A percentile compares a stretch with the other conserved stretches of the same genome.
Evolutionary conservation across 768 basidiomycete species (phyloP).

Genomic region (Antrodiella citrinella): DNA sequence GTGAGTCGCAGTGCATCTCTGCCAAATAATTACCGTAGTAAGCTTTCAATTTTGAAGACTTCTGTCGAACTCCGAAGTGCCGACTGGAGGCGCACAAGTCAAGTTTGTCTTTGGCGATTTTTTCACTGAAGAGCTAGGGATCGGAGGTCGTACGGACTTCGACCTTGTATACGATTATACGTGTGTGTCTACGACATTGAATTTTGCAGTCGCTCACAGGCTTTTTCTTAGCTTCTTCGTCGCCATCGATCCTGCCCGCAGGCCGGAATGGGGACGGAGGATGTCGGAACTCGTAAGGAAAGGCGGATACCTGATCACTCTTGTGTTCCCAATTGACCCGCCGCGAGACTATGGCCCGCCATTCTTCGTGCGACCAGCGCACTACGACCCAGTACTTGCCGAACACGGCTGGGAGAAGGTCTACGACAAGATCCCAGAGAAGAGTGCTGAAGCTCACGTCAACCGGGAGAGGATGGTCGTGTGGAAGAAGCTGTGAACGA

Average conservation of each 20-base stretch:
- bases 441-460: constrained; percentile 31
- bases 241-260: constrained; percentile 49
- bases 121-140: constrained; percentile 31
- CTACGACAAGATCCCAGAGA: constrained; percentile 40
- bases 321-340: constrained; percentile 44
- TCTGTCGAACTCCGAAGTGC: no score
- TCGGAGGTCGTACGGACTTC: constrained; percentile 27
- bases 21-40: no score
- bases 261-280: constrained; percentile 49
- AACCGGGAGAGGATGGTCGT: constrained; percentile 47
- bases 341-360: constrained; percentile 48
- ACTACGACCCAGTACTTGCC: constrained; percentile 44
- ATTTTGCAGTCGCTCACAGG: not conserved
- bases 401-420: constrained; percentile 41
- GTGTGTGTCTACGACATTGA: constrained; percentile 18
- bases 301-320: constrained; percentile 54
- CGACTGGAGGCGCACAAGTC: constrained; percentile 23
- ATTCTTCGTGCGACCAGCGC: constrained; percentile 47
- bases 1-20: constrained; percentile 19
- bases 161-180: constrained; percentile 65
- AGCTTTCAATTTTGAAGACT: no score
- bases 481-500: constrained; percentile 30
- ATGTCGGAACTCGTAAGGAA: constrained; percentile 49
- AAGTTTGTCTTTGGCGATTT: constrained; percentile 42
- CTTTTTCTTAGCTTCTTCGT: constrained; percentile 55